These are phyloP conservation scores for Phytophthora hybrid DNA, from an alignment of 352 stramenopile genomes.

Conservation along the genomic window DNA sequence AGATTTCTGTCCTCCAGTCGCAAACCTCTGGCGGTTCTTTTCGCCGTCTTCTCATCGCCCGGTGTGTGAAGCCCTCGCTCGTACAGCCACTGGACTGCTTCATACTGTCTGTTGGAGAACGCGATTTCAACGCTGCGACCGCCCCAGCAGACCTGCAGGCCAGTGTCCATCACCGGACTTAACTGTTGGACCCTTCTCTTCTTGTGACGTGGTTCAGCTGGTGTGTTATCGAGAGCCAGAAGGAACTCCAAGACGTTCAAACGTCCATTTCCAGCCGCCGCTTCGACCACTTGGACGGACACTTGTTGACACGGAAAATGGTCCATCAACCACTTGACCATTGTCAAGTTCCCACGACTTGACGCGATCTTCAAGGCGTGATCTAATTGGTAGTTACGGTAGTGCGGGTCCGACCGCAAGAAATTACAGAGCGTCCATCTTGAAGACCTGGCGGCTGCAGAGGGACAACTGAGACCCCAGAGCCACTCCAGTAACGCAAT, in stretches of 20 bases:
- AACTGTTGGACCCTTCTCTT: not conserved
- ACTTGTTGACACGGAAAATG: not conserved
- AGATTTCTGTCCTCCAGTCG: not conserved
- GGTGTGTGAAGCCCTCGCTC: not conserved
- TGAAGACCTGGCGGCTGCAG: not conserved
- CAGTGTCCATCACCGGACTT: not conserved
- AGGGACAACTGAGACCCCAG: not conserved
- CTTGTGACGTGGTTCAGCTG: not conserved
- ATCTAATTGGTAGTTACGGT: not conserved
- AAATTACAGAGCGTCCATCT: not conserved
- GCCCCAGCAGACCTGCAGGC: not conserved
- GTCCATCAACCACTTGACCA: not conserved
- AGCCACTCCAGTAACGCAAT: not conserved
- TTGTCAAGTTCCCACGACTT: constrained; percentile 1
- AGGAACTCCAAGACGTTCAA: not conserved
- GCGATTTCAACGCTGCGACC: not conserved
- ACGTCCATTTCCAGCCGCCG: not conserved
- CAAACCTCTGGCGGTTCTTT: not conserved
- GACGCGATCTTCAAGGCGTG: not conserved
- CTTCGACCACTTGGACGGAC: not conserved
- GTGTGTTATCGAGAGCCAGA: not conserved
- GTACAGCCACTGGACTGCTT: not conserved
- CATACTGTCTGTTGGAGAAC: not conserved
- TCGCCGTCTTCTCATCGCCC: not conserved
- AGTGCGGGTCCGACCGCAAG: not conserved